phyloP scores from a whole-genome alignment of 768 basidiomycete species.

The Mycena galopus region DNA sequence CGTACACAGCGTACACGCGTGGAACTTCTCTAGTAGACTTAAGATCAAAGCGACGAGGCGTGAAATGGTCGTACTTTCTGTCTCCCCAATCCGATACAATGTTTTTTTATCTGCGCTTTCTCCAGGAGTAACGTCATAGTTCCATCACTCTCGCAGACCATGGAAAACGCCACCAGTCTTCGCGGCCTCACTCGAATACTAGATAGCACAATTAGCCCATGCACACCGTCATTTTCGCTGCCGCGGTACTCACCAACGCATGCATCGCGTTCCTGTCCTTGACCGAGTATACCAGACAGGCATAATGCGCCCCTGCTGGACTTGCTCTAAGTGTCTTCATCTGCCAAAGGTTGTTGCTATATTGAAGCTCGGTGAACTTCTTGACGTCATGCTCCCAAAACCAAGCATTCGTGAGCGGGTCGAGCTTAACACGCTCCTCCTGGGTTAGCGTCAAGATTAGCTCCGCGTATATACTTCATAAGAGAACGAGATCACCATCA shows the following conservation, averaged over 20 bases:
- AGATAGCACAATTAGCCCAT: neutral
- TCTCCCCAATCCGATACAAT: neutral
- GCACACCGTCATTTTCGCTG: neutral
- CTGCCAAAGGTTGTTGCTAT: conserved; percentile 16
- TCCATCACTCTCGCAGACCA: neutral
- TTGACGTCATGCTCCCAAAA: conserved; percentile 2
- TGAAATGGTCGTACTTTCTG: neutral
- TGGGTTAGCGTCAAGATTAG: no score
- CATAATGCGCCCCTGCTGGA: conserved; percentile 19
- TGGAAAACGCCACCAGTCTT: conserved; percentile 30
- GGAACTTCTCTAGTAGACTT: neutral
- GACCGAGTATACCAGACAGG: conserved; percentile 11
- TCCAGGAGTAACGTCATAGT: neutral
- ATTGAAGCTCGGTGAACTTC: neutral
- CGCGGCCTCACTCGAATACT: conserved; percentile 21
- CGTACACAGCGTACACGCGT: neutral
- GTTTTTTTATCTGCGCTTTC: neutral
- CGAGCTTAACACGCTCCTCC: conserved; percentile 21
- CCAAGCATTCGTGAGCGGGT: conserved; percentile 17
- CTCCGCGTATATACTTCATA: no score
- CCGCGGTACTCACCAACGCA: conserved; percentile 18
- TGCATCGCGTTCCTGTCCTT: conserved; percentile 22
- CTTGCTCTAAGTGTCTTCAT: conserved; percentile 29
- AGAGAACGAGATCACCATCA: neutral
- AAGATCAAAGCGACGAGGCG: neutral